Conservation (phyloP, 306 rosid species). For the Corylus avellana region DNA sequence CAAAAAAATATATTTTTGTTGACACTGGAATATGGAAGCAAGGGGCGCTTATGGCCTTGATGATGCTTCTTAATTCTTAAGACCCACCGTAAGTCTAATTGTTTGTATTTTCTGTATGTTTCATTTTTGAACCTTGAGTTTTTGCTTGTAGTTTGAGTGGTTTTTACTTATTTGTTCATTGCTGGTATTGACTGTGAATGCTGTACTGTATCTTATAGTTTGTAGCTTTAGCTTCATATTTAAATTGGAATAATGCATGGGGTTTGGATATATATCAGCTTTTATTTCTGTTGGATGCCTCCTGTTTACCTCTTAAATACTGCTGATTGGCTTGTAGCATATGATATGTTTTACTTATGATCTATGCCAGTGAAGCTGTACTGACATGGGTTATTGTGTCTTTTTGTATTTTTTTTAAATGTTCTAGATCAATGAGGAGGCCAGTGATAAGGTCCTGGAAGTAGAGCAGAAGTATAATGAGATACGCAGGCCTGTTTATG, state of each 20-base stretch:
- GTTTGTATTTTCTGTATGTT: background rate
- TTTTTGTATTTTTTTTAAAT: slow-evolving; percentile 1
- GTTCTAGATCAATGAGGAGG: slow-evolving; percentile 86
- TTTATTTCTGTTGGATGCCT: background rate
- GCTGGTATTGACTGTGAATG: background rate
- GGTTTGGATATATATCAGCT: background rate
- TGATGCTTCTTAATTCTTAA: background rate
- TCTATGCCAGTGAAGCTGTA: background rate
- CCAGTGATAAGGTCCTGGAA: slow-evolving; percentile 84
- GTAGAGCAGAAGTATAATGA: slow-evolving; percentile 90
- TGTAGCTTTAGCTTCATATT: background rate
- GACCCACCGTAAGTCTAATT: background rate
- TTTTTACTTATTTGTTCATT: background rate
- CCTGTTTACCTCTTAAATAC: background rate
- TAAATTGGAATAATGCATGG: background rate
- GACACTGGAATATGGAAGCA: background rate
- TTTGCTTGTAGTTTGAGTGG: background rate
- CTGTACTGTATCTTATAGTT: background rate
- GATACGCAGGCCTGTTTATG: slow-evolving; percentile 76
- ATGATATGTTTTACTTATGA: background rate
- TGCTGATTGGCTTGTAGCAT: background rate
- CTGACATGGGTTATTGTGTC: background rate
- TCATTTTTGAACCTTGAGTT: background rate
- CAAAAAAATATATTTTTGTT: no score
- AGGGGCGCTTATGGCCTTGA: background rate